Base-by-base conservation (phyloP, 2,329 filamentous ascomycete genomes). In the Scedosporium apiospermum region DNA sequence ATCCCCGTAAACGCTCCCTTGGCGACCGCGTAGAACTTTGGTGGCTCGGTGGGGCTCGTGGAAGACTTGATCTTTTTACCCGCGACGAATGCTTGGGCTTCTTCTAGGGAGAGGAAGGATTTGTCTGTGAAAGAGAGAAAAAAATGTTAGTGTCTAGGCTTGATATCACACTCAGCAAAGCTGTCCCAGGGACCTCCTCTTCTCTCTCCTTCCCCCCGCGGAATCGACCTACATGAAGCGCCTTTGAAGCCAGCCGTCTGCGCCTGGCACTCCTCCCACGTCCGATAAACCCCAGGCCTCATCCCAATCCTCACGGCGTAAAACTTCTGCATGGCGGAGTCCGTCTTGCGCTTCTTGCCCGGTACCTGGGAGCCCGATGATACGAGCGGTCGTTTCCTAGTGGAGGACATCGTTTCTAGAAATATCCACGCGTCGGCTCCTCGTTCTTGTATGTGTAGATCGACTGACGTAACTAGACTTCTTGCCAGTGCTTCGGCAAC, bases 81-180 rank as follows among this genome's bases (percentile, higher is more conserved):
- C 1, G 82, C 84, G 27, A 91, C 80, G 71, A 90, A 97, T 1
- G 84, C 85, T 69, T 89, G 83, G n/a, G 93, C 93, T 64, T 96
- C 91, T 65, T 87, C 82, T 64, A 82, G 78, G 0, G 82, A 85
- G 9, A 80, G 76, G 71, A 96, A 97, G 1, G 89, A 91, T 76
- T 95, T 93, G 78, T 89, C 91, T 95, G 23, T 12, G 57, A 30
- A 55, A 61, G 16, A 14, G 34, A 23, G 46, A 58, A 61, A 46
- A 58, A 61, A 46, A 44, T 23, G 59, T 46, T 3, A 38, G 55
- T 61, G 55, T n/a, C 67, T 64, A 67, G 66, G 51, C 57, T 44
- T 34, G 16, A 23, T 10, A 18, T 23, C 14, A 16, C 6, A 23
- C 9, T 23, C 23, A 7, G 53, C 51, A 27, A 27, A 7, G n/a